Evolutionary conservation across 371 early-diverging fungal genomes (phyloP).

Genomic region (Mortierella sp.): DNA sequence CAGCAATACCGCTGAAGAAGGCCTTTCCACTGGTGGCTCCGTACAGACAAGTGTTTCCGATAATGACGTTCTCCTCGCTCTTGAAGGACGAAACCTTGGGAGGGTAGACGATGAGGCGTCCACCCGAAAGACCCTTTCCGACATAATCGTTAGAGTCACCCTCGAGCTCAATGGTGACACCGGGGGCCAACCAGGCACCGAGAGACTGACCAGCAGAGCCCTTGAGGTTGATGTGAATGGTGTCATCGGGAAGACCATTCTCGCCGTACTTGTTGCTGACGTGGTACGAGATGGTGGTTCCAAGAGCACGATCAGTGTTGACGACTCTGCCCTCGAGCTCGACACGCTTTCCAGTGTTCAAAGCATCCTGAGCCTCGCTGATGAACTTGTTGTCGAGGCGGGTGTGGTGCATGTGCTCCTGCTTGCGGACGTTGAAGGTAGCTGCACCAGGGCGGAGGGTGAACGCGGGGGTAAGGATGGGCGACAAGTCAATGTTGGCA

Average conservation of each 20-base stretch:
- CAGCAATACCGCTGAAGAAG: constrained; percentile 95
- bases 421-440: constrained; percentile 83
- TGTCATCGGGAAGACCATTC: constrained; percentile 87
- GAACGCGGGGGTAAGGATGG: constrained; percentile 91
- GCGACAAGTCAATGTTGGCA: constrained; percentile 85
- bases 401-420: constrained; percentile 88
- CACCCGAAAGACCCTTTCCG: constrained; percentile 98
- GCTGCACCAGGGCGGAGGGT: constrained; percentile 91
- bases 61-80: constrained; percentile 91
- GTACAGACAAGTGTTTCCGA: constrained; percentile 97
- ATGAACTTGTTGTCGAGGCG: constrained; percentile 90
- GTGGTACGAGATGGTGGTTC: constrained; percentile 92
- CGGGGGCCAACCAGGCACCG: constrained; percentile 95
- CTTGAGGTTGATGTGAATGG: constrained; percentile 85
- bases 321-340: constrained; percentile 78
- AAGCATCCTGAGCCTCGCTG: constrained; percentile 82
- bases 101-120: constrained; percentile 90
- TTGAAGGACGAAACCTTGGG: constrained; percentile 85
- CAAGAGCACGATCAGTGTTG: constrained; percentile 97
- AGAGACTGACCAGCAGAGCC: constrained; percentile 98
- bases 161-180: constrained; percentile 92
- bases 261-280: constrained; percentile 88
- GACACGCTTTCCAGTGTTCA: constrained; percentile 74
- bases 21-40: constrained; percentile 96
- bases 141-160: constrained; percentile 99